Conservation (phyloP, 352 stramenopile genomes). For the Plasmopara viticola region DNA sequence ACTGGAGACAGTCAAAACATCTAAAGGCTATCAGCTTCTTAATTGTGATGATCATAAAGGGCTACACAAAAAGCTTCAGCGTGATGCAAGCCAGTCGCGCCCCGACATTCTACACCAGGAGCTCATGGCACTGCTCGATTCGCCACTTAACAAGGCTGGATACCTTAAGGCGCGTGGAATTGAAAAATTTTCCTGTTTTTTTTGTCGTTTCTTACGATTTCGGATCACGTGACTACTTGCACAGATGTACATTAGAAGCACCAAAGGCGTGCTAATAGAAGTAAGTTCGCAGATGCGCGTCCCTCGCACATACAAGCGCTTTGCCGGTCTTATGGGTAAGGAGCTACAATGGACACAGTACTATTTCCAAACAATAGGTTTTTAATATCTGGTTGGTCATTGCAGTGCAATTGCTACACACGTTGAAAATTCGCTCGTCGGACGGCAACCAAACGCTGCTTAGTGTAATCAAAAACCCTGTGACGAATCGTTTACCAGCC, state of each 20-base stretch:
- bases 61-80: conserved; percentile 93
- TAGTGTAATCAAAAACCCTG: conserved; percentile 99
- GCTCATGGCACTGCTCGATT: conserved; percentile 97
- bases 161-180: conserved; percentile 85
- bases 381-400: conserved; percentile 9
- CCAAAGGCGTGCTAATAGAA: conserved; percentile 97
- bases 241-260: conserved; percentile 92
- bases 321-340: conserved; percentile 92
- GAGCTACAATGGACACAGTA: no score
- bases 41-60: conserved; percentile 99
- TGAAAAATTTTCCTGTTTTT: conserved; percentile 1
- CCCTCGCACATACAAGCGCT: conserved; percentile 99
- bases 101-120: conserved; percentile 99
- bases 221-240: not conserved
- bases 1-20: conserved; percentile 99
- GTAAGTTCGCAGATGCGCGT: conserved; percentile 98
- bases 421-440: conserved; percentile 99
- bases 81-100: conserved; percentile 94
- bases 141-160: conserved; percentile 98
- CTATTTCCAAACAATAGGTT: no score
- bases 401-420: conserved; percentile 98
- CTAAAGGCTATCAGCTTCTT: conserved; percentile 98
- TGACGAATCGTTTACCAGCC: conserved; percentile 95
- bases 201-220: conserved; percentile 1
- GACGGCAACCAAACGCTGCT: conserved; percentile 95